phyloP scores from a whole-genome alignment of 805 yeast species.

The Teunomyces gatunensis region DNA sequence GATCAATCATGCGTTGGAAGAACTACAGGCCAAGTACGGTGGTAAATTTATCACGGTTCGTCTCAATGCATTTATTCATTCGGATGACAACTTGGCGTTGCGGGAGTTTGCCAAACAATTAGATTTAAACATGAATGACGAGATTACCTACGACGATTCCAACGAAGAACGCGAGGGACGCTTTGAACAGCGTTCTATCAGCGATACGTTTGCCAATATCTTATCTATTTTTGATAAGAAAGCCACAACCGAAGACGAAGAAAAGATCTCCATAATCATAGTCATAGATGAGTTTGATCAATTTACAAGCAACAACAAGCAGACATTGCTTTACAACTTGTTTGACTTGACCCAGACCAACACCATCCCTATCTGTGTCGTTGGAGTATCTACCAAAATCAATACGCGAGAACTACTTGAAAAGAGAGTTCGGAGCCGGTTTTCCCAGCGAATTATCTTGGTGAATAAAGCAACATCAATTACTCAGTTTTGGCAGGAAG shows the following conservation, averaged over 20 bases:
- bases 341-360: conserved; percentile 80
- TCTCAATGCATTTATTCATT: conserved; percentile 69
- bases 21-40: conserved; percentile 37
- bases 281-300: conserved; percentile 83
- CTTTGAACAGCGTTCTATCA: conserved; percentile 53
- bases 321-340: conserved; percentile 80
- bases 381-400: conserved; percentile 75
- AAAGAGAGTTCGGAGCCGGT: conserved; percentile 86
- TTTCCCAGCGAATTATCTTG: conserved; percentile 72
- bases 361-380: conserved; percentile 69
- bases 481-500: conserved; percentile 51
- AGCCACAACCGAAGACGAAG: conserved; percentile 11
- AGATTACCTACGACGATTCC: conserved; percentile 6
- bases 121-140: conserved; percentile 37
- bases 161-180: conserved; percentile 14
- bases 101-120: conserved; percentile 84
- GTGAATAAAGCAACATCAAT: conserved; percentile 50
- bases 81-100: conserved; percentile 75
- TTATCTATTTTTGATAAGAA: conserved; percentile 49
- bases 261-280: conserved; percentile 61
- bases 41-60: conserved; percentile 60
- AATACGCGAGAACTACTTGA: conserved; percentile 81
- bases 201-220: conserved; percentile 60
- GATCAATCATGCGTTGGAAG: conserved; percentile 53
- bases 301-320: conserved; percentile 70